phyloP scores from a whole-genome alignment of 2,329 filamentous ascomycete genomes.

The Dactylellina haptotyla region DNA sequence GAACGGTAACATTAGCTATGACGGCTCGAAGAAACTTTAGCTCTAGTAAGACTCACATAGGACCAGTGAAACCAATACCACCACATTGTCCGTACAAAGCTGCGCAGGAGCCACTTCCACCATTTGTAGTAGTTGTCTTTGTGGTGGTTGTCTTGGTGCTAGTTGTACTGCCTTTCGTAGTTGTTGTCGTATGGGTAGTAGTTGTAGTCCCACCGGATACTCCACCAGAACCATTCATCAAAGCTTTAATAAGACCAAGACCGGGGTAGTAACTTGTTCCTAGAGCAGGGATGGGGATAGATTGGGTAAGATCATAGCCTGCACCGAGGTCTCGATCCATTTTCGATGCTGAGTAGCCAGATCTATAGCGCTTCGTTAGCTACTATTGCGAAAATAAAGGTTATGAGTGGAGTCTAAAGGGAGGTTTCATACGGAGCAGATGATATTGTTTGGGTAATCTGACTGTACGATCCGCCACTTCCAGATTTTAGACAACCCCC shows the following conservation, averaged over 20 bases:
- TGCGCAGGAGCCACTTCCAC: conserved; percentile 55
- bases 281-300: background rate
- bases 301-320: background rate
- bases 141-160: conserved; percentile 1
- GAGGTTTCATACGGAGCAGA: background rate
- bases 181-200: background rate
- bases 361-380: background rate
- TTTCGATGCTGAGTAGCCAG: background rate
- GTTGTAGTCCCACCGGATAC: background rate
- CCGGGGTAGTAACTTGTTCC: conserved; percentile 3
- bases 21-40: background rate
- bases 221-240: background rate
- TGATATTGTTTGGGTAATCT: background rate
- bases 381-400: background rate
- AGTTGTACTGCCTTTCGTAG: background rate
- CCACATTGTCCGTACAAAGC: conserved; percentile 60
- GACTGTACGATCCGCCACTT: background rate
- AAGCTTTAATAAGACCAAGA: background rate
- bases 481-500: background rate
- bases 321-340: background rate
- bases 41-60: conserved; percentile 43
- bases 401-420: background rate
- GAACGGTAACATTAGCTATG: background rate
- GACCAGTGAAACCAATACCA: conserved; percentile 59
- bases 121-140: background rate